phyloP scores from a whole-genome alignment of 441 rosid genomes.

The Jatropha multifida region DNA sequence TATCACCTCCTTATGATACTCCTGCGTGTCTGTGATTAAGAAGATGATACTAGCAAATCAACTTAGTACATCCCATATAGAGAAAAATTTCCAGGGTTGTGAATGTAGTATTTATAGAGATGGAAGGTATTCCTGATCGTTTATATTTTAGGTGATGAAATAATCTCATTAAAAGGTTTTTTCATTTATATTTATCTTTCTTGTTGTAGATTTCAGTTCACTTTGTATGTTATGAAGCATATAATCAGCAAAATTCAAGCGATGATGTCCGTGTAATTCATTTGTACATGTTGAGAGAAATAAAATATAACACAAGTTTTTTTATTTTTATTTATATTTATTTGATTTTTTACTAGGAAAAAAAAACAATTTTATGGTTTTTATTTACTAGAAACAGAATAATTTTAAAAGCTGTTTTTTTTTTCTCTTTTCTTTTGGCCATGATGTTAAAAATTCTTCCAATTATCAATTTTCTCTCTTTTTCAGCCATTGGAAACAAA shows the following conservation, averaged over 20 bases:
- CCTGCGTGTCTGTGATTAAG: neutral
- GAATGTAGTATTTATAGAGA: neutral
- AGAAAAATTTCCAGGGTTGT: neutral
- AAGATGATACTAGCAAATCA: conserved; percentile 1
- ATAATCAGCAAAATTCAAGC: neutral
- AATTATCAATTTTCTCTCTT: too few species aligned
- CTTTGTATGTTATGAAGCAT: neutral
- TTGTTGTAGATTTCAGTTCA: conserved; percentile 23
- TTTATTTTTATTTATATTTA: neutral
- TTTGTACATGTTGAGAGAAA: conserved; percentile 31
- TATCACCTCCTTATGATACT: conserved; percentile 41
- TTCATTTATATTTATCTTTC: neutral
- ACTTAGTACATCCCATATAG: neutral
- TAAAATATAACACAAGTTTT: neutral
- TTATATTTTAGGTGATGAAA: neutral
- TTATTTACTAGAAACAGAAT: too few species aligned
- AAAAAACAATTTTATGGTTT: too few species aligned
- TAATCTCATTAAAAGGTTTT: neutral
- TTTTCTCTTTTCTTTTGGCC: too few species aligned
- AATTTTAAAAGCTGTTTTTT: too few species aligned
- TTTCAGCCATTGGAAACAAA: too few species aligned
- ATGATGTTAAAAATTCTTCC: too few species aligned
- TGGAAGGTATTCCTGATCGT: neutral
- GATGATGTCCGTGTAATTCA: conserved; percentile 24
- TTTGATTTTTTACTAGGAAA: too few species aligned